Percentiles rank a stretch among this genome's conserved stretches.
These are phyloP conservation scores for Pyrrhoderma lamaoense DNA, from an alignment of 1,284 basidiomycete genomes.

Conservation along the genomic window DNA sequence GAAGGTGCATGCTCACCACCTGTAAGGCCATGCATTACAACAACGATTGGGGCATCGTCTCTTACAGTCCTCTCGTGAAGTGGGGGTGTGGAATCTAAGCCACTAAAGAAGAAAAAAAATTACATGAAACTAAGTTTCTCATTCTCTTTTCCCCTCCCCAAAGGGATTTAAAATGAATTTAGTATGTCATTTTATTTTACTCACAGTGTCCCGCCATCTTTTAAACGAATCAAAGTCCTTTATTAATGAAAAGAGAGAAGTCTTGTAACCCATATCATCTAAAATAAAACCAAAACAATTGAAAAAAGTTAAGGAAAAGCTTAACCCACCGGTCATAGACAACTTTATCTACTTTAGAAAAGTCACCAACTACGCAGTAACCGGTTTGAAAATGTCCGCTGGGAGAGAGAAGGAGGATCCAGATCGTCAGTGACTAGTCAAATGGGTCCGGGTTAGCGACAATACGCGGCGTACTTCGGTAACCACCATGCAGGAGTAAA, in stretches of 20 bases:
- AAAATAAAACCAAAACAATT: constrained; percentile 11
- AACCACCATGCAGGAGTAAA: constrained; percentile 68
- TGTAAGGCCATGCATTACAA: constrained; percentile 82
- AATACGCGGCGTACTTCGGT: constrained; percentile 39
- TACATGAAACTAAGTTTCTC: no score
- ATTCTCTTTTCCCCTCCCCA: no score
- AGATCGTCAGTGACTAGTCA: not conserved
- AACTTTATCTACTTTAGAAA: constrained; percentile 65
- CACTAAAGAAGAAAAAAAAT: constrained; percentile 37
- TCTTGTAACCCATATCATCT: no score
- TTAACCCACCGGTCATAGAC: constrained; percentile 56
- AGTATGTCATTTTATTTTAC: constrained; percentile 22
- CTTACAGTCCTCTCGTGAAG: constrained; percentile 43
- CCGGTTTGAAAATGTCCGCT: constrained; percentile 70
- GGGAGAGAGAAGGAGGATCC: not conserved
- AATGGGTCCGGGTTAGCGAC: not conserved
- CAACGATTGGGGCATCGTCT: constrained; percentile 70
- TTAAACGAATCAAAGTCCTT: constrained; percentile 51
- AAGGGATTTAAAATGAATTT: no score
- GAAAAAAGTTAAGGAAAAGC: not conserved
- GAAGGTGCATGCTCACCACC: constrained; percentile 47
- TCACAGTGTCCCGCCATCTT: constrained; percentile 68
- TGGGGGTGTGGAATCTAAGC: constrained; percentile 63
- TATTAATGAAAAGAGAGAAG: constrained; percentile 8
- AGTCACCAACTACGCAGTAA: constrained; percentile 66